Evolutionary conservation across 345 rosid species (phyloP).

Genomic region (Salix udensis): DNA sequence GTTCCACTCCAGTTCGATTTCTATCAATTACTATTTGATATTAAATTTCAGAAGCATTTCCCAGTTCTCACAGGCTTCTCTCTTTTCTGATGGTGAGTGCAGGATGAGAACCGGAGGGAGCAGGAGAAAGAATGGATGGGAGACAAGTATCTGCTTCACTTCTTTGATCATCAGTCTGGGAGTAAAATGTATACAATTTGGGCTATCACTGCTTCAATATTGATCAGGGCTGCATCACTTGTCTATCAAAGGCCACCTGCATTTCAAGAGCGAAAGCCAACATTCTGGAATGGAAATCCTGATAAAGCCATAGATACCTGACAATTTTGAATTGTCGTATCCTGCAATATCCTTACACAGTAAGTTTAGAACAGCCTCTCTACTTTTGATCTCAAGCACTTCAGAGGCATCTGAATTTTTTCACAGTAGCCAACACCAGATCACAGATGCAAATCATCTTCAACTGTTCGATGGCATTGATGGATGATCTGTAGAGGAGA

Average conservation of each 20-base stretch:
- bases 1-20: slow-evolving; percentile 16
- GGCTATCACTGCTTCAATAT: slow-evolving; percentile 68
- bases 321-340: background rate
- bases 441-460: background rate
- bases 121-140: slow-evolving; percentile 56
- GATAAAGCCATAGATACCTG: slow-evolving; percentile 1
- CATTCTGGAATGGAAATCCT: slow-evolving; percentile 36
- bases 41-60: background rate
- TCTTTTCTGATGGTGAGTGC: background rate
- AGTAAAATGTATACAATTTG: slow-evolving; percentile 43
- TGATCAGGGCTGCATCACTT: slow-evolving; percentile 53
- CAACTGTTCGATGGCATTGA: background rate
- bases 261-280: slow-evolving; percentile 51
- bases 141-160: slow-evolving; percentile 45
- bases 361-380: background rate
- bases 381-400: too few species aligned
- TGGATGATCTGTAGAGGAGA: background rate
- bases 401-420: too few species aligned
- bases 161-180: slow-evolving; percentile 39
- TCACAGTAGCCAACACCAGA: background rate
- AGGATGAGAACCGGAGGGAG: slow-evolving; percentile 54
- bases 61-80: background rate
- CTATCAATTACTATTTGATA: background rate
- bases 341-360: background rate
- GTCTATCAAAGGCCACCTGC: slow-evolving; percentile 48